These are phyloP conservation scores for Pseudogymnoascus sp. DNA, from an alignment of 2,329 filamentous ascomycete genomes.

Conservation along the genomic window DNA sequence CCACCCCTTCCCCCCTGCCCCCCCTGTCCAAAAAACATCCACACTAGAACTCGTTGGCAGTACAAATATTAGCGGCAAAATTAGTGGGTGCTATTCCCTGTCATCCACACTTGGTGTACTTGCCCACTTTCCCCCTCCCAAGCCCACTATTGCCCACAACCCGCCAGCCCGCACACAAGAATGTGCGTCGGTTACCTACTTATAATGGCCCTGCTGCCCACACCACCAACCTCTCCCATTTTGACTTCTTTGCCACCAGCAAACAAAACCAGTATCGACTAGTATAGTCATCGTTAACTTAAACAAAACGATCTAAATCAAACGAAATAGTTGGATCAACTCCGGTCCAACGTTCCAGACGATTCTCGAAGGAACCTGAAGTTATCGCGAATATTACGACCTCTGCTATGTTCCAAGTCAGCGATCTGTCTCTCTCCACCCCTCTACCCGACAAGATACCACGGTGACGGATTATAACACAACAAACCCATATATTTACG, in stretches of 20 bases:
- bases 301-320: neutral
- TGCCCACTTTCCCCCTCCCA: neutral
- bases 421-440: constrained; percentile 1
- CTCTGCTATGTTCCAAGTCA: constrained; percentile 10
- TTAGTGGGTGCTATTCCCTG: neutral
- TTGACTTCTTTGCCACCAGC: constrained; percentile 5
- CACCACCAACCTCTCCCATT: constrained; percentile 7
- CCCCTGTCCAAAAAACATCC: neutral
- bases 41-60: constrained; percentile 5
- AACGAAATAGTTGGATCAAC: constrained; percentile 7
- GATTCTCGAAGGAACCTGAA: neutral
- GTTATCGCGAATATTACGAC: neutral
- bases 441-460: constrained; percentile 11
- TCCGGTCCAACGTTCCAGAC: constrained; percentile 1
- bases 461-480: constrained; percentile 10
- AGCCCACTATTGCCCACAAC: neutral
- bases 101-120: neutral
- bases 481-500: constrained; percentile 8
- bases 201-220: constrained; percentile 1
- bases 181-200: neutral
- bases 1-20: too few relatives aligned
- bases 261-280: constrained; percentile 7
- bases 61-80: neutral
- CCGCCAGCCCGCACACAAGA: neutral
- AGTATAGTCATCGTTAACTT: neutral